Evolutionary conservation across 768 basidiomycete genomes (phyloP), one percentile per base, ranked within the genome.

Genomic region (Dentipellis sp.): DNA sequence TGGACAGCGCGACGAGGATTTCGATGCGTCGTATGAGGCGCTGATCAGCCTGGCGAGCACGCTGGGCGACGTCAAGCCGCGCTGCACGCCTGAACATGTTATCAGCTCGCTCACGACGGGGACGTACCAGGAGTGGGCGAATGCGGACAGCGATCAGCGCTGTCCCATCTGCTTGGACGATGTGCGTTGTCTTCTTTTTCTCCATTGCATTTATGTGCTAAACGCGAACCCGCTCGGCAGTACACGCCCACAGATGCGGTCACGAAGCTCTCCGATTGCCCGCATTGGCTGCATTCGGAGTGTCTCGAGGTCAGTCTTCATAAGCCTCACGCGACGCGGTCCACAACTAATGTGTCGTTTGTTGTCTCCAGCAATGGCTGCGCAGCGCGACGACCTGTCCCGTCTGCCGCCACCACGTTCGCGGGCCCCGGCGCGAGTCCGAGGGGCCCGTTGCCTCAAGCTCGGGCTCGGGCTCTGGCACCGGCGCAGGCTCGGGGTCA

Each of bases 91-190:
- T 2, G 75, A 77, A 1, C 72, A 82, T 8, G 74, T 88, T 34
- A 71, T 92, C 49, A 68, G 79, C 11, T 71, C 75, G 0, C 69
- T 91, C 52, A 82, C 86, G 17, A 80, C 74, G 14, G 84, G 75
- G 0, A 66, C 73, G 19, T 91, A 83, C 67, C 79, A 79, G 61
- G 86, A 88, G 35, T 90, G 86, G 85, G 79, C 73, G 6, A 66
- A 74, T 1, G 61, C 64, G 5, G 84, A 83, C 39, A 82, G 82
- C 55, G 89, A 91, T 59, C 72, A 78, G 55, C 77, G 88, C 47
- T 92, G 90, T 68, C 88, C 90, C 1, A 91, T 92, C 53, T 92
- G 90, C 64, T 69, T 91, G 59, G 89, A 91, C 59, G 89, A 92
- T 69, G 89, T 89, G 64, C 53, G 86, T 76, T 1, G 14, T 5